A percentile compares a stretch with the other conserved stretches of the same genome.
Evolutionary conservation across 1,284 basidiomycete genomes (phyloP).

Genomic region (Tilletia caries): DNA sequence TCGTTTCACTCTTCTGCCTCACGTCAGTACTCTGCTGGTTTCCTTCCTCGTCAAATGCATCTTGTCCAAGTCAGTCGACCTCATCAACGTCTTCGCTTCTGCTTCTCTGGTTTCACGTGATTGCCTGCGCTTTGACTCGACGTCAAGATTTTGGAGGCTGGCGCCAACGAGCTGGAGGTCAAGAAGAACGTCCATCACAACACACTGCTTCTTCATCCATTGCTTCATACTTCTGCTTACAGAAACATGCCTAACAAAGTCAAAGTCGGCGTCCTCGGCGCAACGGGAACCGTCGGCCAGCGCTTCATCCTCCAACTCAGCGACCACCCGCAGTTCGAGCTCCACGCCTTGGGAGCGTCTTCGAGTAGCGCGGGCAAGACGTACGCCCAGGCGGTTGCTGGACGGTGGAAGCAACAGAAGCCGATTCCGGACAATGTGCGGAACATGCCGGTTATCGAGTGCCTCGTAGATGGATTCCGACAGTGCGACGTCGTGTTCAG

Average conservation of each 20-base stretch:
- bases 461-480: constrained; percentile 71
- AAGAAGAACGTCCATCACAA: not conserved
- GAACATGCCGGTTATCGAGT: constrained; percentile 73
- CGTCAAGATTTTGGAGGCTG: not conserved
- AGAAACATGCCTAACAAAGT: constrained; percentile 54
- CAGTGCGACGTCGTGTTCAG: constrained; percentile 90
- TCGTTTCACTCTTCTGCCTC: not conserved
- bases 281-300: constrained; percentile 65
- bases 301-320: constrained; percentile 83
- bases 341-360: constrained; percentile 85
- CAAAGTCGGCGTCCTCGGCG: constrained; percentile 89
- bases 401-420: constrained; percentile 82
- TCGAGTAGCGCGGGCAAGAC: constrained; percentile 79
- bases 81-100: no score
- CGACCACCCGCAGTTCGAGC: constrained; percentile 82
- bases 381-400: constrained; percentile 67
- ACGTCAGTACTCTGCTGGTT: not conserved
- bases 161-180: not conserved
- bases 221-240: not conserved
- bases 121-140: no score
- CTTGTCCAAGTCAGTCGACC: no score
- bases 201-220: no score
- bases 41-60: not conserved
- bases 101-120: no score
- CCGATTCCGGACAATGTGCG: constrained; percentile 70